Percentiles rank a stretch among this genome's conserved stretches.
phyloP scores from a whole-genome alignment of 2,329 filamentous ascomycete species.

The Penicillium verrucosum region DNA sequence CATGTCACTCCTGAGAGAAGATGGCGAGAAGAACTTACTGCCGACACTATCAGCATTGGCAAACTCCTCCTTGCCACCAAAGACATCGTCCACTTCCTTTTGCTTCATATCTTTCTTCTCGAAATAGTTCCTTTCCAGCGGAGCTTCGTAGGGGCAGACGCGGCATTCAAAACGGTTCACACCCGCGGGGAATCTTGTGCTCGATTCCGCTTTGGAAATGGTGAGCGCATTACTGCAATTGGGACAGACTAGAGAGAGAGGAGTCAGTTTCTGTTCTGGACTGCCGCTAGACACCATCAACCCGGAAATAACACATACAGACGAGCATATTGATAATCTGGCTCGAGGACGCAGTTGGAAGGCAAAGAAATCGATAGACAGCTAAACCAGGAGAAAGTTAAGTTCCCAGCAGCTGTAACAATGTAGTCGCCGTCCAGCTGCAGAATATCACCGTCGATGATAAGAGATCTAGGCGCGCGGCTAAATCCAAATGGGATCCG shows the following conservation, averaged over 20 bases:
- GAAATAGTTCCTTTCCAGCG: slow-evolving; percentile 74
- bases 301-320: slow-evolving; percentile 16
- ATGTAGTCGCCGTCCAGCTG: not conserved
- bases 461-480: slow-evolving; percentile 21
- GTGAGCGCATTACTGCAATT: slow-evolving; percentile 51
- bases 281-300: not conserved
- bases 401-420: not conserved
- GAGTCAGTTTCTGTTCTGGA: slow-evolving; percentile 18
- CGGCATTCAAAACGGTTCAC: slow-evolving; percentile 89
- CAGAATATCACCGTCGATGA: slow-evolving; percentile 5
- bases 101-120: slow-evolving; percentile 76
- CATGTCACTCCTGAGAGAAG: not conserved
- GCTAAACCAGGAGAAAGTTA: not conserved
- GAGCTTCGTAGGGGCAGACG: slow-evolving; percentile 89
- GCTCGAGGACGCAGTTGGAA: not conserved
- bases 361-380: not conserved
- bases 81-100: slow-evolving; percentile 84
- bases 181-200: slow-evolving; percentile 39
- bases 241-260: slow-evolving; percentile 42
- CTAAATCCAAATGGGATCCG: slow-evolving; percentile 15
- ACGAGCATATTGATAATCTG: slow-evolving; percentile 16
- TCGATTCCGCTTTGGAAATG: slow-evolving; percentile 42
- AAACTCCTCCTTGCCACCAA: slow-evolving; percentile 85
- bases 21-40: slow-evolving; percentile 41
- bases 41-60: slow-evolving; percentile 83